Conservation (phyloP, 73 alveolate genomes). For the Diophrys appendiculata region DNA sequence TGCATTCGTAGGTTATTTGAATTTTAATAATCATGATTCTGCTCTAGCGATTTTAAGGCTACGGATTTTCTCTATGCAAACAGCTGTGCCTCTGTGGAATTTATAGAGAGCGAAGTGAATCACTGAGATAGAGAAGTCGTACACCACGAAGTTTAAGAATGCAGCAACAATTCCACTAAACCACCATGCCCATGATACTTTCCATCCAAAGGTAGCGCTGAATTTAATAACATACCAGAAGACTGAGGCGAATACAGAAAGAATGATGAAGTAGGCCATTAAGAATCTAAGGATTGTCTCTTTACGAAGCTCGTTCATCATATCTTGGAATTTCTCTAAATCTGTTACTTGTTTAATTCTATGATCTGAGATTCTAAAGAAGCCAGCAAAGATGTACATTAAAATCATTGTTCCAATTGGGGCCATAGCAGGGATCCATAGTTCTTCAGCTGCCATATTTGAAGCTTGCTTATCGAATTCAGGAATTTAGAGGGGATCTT, state of each 20-base stretch:
- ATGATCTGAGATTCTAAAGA: conserved; percentile 17
- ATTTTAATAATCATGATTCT: background rate
- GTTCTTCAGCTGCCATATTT: conserved; percentile 28
- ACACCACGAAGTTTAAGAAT: conserved; percentile 41
- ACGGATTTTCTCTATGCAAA: background rate
- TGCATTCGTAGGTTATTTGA: no score
- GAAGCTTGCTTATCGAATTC: conserved; percentile 45
- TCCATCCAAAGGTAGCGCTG: conserved; percentile 59
- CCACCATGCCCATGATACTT: conserved; percentile 67
- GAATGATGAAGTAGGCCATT: conserved; percentile 55
- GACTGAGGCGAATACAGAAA: conserved; percentile 45
- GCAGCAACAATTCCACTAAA: conserved; percentile 51
- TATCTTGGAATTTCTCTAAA: background rate
- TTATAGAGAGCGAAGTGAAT: background rate
- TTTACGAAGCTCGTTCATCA: conserved; percentile 32
- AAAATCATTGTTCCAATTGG: conserved; percentile 43
- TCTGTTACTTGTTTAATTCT: conserved; percentile 3
- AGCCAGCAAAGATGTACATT: conserved; percentile 42
- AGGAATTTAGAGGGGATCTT: conserved; percentile 53
- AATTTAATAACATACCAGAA: conserved; percentile 51
- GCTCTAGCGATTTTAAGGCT: background rate
- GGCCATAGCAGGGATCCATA: conserved; percentile 50
- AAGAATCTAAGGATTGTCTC: conserved; percentile 48
- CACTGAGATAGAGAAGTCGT: conserved; percentile 12
- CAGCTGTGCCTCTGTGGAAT: background rate